phyloP scores from a whole-genome alignment of 768 basidiomycete genomes.

The Hemileccinum impolitum region DNA sequence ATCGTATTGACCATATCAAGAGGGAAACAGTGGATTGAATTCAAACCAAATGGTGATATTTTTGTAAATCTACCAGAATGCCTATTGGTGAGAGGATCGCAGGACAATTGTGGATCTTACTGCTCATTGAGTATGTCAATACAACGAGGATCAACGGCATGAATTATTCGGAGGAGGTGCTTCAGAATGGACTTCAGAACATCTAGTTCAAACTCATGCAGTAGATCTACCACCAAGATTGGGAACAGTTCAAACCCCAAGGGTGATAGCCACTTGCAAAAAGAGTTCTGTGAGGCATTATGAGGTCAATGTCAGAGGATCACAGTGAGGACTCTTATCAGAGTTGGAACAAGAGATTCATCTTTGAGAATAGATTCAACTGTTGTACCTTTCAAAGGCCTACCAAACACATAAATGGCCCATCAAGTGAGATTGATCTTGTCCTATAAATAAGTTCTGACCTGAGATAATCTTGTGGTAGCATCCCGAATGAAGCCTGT shows the following conservation, averaged over 20 bases:
- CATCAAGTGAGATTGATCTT: no score
- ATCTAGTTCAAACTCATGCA: slow-evolving; percentile 1
- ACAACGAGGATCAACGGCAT: background rate
- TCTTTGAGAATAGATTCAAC: background rate
- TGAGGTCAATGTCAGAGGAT: background rate
- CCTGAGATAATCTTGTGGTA: no score
- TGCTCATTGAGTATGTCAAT: background rate
- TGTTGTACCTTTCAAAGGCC: background rate
- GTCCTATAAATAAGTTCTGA: no score
- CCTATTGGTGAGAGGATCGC: background rate
- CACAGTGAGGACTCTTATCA: background rate
- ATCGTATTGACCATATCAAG: slow-evolving; percentile 36
- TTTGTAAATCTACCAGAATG: background rate
- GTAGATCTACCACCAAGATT: background rate
- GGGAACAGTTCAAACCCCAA: background rate
- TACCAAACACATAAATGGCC: no score
- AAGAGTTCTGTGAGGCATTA: background rate
- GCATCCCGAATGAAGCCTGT: no score
- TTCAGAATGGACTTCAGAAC: background rate
- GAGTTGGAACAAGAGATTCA: background rate
- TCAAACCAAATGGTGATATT: background rate
- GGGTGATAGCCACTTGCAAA: background rate
- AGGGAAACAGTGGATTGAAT: slow-evolving; percentile 35
- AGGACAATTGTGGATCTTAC: background rate
- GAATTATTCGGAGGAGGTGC: background rate